Conservation (phyloP, 331 rosid genomes). For the Acacia concinna region DNA sequence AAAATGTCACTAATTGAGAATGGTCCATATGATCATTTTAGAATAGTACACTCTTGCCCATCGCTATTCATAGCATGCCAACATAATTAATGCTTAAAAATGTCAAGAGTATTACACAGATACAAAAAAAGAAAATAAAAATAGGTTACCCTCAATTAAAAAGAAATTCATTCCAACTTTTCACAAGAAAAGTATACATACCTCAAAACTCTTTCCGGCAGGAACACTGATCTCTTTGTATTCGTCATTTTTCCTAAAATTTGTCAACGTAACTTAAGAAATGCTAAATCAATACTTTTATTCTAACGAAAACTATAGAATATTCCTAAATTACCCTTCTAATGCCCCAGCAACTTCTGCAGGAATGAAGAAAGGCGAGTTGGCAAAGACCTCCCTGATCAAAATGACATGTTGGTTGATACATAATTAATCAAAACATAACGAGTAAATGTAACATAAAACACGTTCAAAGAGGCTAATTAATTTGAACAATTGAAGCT, state of each 20-base stretch:
- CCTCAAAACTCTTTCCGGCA: conserved; percentile 90
- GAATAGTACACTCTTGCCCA: not conserved
- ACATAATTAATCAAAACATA: conserved; percentile 17
- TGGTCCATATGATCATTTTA: not conserved
- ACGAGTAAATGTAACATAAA: conserved; percentile 5
- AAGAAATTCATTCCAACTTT: conserved; percentile 25
- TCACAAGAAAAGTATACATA: conserved; percentile 33
- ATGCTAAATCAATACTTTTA: not conserved
- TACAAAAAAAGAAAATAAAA: conserved; percentile 14
- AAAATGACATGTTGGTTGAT: conserved; percentile 32
- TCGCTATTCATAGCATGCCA: not conserved
- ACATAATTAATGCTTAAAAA: conserved; percentile 11
- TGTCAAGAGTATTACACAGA: not conserved
- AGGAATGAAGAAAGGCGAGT: conserved; percentile 89
- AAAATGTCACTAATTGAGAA: not conserved
- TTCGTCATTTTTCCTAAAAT: conserved; percentile 67
- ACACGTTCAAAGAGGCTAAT: not conserved
- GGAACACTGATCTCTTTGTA: conserved; percentile 74
- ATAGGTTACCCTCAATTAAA: not conserved
- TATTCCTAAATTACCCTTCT: conserved; percentile 56
- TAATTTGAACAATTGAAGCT: not conserved
- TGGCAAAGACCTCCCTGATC: conserved; percentile 80
- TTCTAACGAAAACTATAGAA: not conserved
- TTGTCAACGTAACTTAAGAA: conserved; percentile 16
- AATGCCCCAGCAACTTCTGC: conserved; percentile 82